Evolutionary conservation across 768 basidiomycete species (phyloP), one percentile per base, ranked within the genome.

Genomic region (Tulasnella sp.): DNA sequence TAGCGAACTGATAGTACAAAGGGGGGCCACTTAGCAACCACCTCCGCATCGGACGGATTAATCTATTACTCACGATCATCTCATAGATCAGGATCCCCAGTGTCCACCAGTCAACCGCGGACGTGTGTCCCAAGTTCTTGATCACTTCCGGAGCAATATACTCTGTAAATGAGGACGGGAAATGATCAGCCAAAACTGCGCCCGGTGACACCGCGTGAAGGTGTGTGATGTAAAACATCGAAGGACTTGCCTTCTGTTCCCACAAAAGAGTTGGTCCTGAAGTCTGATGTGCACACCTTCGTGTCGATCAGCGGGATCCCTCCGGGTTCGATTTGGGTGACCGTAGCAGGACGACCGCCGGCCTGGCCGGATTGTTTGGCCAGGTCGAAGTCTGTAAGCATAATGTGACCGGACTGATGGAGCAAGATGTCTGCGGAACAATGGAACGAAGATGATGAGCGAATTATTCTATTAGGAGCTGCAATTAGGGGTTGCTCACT

Each of bases 131-230:
- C 82, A 93, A 89, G 68, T 94, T 94, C 80, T 93, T 93, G 82
- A 99, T 97, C 77, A 99, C 97, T 86, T 99, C 97, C 78, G 97
- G 97, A 54, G 97, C 96, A 82, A 99, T 99, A 87, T 99, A 99
- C 85, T 98, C 97, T 97, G 83, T 80, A 80, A 77, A 76, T 75
- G 71, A 71, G 49, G 58, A 76, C 31, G 70, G 74, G 71, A 69
- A 80, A 67, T 38, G 36, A 45, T 67, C 67, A 52, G 36, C 69
- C 37, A 70, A 70, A 36, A 25, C n/a, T 29, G 36, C 22, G 31
- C 69, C 37, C 69, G 38, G 14, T 64, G 58, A 14, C 15, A 64
- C 58, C 58, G 58, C 58, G 72, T 37, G 42, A 76, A 22, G 37
- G n/a, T n/a, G n/a, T 64, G 68, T 39, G 22, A n/a, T 3, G 22